Conservation (phyloP, 441 rosid species). For the Euphorbia celastroides region DNA sequence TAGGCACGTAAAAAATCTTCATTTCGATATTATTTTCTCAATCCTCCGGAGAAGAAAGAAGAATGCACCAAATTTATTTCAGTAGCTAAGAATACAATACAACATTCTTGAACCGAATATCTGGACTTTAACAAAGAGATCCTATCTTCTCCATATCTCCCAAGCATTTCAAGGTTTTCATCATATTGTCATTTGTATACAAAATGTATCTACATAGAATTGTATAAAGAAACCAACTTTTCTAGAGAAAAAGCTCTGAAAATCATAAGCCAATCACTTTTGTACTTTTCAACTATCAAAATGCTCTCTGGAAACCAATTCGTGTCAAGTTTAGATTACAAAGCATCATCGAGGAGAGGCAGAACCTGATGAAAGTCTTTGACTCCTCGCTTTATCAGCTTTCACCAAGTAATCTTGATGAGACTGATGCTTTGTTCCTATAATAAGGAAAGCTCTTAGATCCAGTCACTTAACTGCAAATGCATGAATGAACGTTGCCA, state of each 20-base stretch:
- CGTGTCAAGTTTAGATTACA: neutral
- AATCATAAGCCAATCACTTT: neutral
- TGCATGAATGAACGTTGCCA: neutral
- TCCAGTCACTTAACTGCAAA: neutral
- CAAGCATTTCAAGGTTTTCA: neutral
- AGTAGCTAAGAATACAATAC: no score
- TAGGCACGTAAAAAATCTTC: no score
- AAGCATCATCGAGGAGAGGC: slow-evolving; percentile 36
- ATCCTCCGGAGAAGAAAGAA: no score
- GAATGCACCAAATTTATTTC: no score
- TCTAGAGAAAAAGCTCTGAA: no score
- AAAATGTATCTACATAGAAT: no score
- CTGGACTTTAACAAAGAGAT: neutral
- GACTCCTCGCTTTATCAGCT: slow-evolving; percentile 68
- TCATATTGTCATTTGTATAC: no score
- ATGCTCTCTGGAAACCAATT: neutral
- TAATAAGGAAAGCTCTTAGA: slow-evolving; percentile 9
- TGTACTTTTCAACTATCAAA: neutral
- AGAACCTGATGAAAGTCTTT: slow-evolving; percentile 55
- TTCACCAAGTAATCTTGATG: slow-evolving; percentile 87
- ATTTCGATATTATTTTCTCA: no score
- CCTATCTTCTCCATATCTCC: neutral
- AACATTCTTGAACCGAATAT: no score
- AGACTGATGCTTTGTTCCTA: slow-evolving; percentile 69
- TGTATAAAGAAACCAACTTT: no score